Evolutionary conservation across 208 protist genomes (phyloP), one percentile per base, ranked within the genome.

Genomic region (Herpetomonas tarakana): DNA sequence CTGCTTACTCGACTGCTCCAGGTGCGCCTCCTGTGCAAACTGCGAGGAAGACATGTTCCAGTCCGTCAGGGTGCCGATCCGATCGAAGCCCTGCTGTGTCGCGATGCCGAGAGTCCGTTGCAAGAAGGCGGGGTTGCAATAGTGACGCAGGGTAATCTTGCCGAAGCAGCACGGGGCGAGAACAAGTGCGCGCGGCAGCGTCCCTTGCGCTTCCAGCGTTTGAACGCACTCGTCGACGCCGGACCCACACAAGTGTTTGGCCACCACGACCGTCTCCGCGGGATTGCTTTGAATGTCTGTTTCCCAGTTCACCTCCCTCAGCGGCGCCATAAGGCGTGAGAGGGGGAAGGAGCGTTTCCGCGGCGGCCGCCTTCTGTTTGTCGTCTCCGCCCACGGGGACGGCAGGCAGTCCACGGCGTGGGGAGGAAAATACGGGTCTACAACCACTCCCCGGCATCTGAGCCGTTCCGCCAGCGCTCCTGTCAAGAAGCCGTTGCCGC

Each of bases 171-270:
- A 85, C 9, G 78, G 78, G 21, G 64, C 66, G 27, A 80, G 52
- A 16, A 81, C 59, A 28, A 81, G 29, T 27, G 81, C 30, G 3
- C 53, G 55, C 6, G 78, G 78, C 29, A 76, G 58, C 30, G 47
- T 57, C 1, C 60, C 53, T 56, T 66, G 30, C 22, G 19, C 38
- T 2, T 62, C 35, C 30, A 85, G 44, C 26, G 68, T 53, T 0
- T 24, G 28, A 9, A 85, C 28, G 44, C 78, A 81, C 26, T 65
- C 54, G 50, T 81, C 78, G 52, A 81, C 66, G 14, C 62, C 62
- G 21, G 74, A 76, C 0, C 78, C 78, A 35, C 78, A 85, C 11
- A 85, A 65, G 41, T 85, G 78, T 51, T 85, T 85, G 11, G 78
- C 73, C 22, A 81, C 57, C 7, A 81, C 35, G n/a, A 52, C 70